Evolutionary conservation across 192 early-diverging fungal genomes (phyloP), one percentile per base, ranked within the genome.

Genomic region (Coemansia sp.): DNA sequence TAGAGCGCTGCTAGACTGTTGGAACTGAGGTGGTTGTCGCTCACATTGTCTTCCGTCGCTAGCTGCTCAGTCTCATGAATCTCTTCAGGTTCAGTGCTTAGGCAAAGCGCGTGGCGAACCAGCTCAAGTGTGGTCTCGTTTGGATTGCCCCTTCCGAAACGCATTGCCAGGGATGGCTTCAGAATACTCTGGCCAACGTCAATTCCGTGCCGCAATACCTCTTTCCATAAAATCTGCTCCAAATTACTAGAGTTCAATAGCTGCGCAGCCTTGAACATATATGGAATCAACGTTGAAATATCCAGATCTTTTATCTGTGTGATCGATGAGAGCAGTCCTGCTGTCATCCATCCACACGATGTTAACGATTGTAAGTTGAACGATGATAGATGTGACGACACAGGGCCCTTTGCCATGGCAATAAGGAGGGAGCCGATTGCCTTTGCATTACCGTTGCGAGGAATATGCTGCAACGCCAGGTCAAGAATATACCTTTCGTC

Each of bases 161-260:
- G 70, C 64, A 76, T 32, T 40, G 56, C 41, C 23, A 74, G 40
- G 26, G 68, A 61, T 11, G 48, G 26, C 43, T 77, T 63, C 26
- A 75, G 47, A 45, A 56, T 61, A 9, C 39, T 63, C 58, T 43
- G 50, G 23, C 66, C 52, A 9, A 72, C 69, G 26, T 63, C 60
- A 13, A 75, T 16, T 0, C 81, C 81, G 11, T 56, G 59, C 16
- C 81, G 75, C 43, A 77, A 45, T 15, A 83, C 38, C 63, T 77
- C 75, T 37, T 50, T 68, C 75, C 75, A 75, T 52, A 83, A 42
- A 10, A 63, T 9, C 15, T 53, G 53, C 47, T 76, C 76, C 5
- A 75, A 21, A 16, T 56, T 57, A 15, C 39, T 54, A 12, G 72
- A 65, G 15, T 59, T 53, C 52, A 83, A 62, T 26, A 56, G 42